Base-by-base conservation (phyloP, 2,329 filamentous ascomycete genomes). In the Diplodia scrobiculata region DNA sequence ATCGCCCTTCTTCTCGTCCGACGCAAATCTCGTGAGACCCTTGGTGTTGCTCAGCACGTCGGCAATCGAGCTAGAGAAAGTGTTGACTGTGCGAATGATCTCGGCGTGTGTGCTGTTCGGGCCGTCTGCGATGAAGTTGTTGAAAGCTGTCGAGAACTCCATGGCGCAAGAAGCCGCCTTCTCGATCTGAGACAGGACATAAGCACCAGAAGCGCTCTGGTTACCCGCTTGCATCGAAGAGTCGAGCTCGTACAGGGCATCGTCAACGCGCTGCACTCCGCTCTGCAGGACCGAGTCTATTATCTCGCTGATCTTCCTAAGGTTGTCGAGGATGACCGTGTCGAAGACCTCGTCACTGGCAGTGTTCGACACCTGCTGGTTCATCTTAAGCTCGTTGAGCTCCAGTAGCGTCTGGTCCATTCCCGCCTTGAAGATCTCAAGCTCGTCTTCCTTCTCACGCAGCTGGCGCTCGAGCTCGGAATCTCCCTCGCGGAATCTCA, bases 151-250 rank as follows among this genome's bases (percentile, higher is more conserved):
- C 1, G 94, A 95, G 78, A 99, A 99, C 76, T 99, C 95, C 78
- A 96, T 98, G 13, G 95, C 92, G 70, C 89, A 96, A 10, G 92
- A 88, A 7, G 93, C 95, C 0, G 95, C 93, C 82, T 98, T 99
- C 76, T 99, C 95, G 67, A 98, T 93, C 77, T 98, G 94, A 1
- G 94, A 98, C 60, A 99, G 84, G 13, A 99, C 93, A 75, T 96
- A 98, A 1, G 94, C 87, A 14, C 95, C 92, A 48, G 93, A 96
- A 0, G 95, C 95, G 73, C 96, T 99, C 80, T 98, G 95, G 81
- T 99, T 99, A 78, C 95, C 95, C 48, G 94, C 95, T 77, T 98
- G 94, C 92, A 98, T 98, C 21, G 91, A 91, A 21, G 95, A 98
- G 78, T 99, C 95, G 51, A 99, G 84, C 78, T 99, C 95, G 79